Evolutionary conservation across 257 asterid genomes (phyloP).

Genomic region (Buddleja alternifolia): DNA sequence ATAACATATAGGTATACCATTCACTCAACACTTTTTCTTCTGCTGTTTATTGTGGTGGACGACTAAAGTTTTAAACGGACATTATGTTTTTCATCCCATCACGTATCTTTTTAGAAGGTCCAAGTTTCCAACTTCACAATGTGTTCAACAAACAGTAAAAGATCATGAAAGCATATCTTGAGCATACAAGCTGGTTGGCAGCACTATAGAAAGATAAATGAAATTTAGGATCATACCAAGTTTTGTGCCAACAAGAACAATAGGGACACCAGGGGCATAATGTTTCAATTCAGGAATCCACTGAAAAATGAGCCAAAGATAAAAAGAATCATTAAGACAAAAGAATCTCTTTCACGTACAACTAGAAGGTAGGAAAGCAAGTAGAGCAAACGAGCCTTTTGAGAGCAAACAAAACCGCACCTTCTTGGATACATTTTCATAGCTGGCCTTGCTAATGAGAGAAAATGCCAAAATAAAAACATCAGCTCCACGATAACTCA

Average conservation of each 20-base stretch:
- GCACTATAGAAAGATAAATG: background rate
- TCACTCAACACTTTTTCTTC: background rate
- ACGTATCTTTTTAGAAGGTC: conserved; percentile 1
- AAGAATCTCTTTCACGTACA: background rate
- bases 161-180: background rate
- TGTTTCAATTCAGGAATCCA: conserved; percentile 87
- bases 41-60: conserved; percentile 7
- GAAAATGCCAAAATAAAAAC: conserved; percentile 79
- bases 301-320: conserved; percentile 35
- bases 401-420: conserved; percentile 33
- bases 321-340: conserved; percentile 11
- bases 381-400: background rate
- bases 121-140: conserved; percentile 7
- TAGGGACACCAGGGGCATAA: conserved; percentile 80
- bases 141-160: background rate
- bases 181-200: conserved; percentile 18
- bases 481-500: conserved; percentile 87
- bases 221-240: conserved; percentile 53
- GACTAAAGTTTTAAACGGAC: conserved; percentile 19
- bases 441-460: conserved; percentile 79
- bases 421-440: conserved; percentile 79
- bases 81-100: background rate
- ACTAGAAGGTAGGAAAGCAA: conserved; percentile 8
- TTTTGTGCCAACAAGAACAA: conserved; percentile 83
- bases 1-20: background rate